Percentiles rank a stretch among this genome's conserved stretches.
These are phyloP conservation scores for Lactarius hatsudake DNA, from an alignment of 768 basidiomycete genomes.

Conservation along the genomic window DNA sequence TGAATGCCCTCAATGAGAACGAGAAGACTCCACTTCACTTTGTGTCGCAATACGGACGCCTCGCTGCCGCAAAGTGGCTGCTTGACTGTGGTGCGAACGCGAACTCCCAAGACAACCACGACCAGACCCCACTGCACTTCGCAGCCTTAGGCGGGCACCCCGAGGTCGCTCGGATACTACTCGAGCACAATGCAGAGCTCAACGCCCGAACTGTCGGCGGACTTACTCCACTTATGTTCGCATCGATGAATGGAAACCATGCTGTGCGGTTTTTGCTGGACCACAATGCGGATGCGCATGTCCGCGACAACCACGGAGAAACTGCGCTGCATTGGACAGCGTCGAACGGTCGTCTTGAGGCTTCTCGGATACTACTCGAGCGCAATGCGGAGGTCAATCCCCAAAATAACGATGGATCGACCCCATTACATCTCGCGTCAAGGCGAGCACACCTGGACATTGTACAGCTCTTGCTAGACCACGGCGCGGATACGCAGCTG, in stretches of 20 bases:
- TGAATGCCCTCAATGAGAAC: neutral
- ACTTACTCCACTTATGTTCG: neutral
- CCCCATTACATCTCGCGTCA: neutral
- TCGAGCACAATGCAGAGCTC: neutral
- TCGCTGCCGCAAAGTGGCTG: neutral
- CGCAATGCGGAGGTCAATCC: neutral
- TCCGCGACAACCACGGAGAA: neutral
- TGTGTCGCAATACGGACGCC: neutral
- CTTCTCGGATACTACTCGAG: neutral
- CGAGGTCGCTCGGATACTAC: neutral
- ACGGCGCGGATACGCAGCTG: neutral
- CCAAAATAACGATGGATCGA: neutral
- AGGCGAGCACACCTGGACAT: rapidly evolving
- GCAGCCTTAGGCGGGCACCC: neutral
- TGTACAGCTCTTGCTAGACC: neutral
- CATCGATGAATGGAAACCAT: neutral
- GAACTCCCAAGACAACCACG: neutral
- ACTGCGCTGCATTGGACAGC: neutral
- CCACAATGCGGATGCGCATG: neutral
- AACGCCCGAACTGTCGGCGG: neutral
- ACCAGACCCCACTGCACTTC: neutral
- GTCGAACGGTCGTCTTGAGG: neutral
- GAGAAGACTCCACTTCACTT: neutral
- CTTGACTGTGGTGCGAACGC: too few species aligned
- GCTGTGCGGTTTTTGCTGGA: neutral